Percentiles rank a stretch among this genome's conserved stretches.
Evolutionary conservation across 192 early-diverging fungal species (phyloP).

Genomic region (Dimargaris verticillata): DNA sequence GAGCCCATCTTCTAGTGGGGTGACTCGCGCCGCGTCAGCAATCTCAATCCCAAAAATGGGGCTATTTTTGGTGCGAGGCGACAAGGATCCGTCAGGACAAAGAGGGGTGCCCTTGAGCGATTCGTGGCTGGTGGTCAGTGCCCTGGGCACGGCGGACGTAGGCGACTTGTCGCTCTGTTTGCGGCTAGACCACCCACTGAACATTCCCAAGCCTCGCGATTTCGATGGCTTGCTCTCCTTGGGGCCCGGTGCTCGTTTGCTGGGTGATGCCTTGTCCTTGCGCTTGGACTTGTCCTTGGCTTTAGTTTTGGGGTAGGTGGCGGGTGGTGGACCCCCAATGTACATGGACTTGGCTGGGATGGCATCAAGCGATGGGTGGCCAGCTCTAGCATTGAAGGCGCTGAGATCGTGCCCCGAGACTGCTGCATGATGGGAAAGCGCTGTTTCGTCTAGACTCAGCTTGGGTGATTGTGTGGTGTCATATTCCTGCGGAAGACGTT

Average conservation of each 20-base stretch:
- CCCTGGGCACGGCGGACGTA: not conserved
- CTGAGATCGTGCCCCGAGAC: no score
- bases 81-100: no score
- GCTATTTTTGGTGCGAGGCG: not conserved
- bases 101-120: constrained; percentile 5
- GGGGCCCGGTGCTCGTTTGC: no score
- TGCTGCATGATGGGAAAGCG: not conserved
- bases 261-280: constrained; percentile 1
- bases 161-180: not conserved
- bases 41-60: constrained; percentile 8
- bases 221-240: not conserved
- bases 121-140: constrained; percentile 1
- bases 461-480: constrained; percentile 4
- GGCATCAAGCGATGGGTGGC: no score
- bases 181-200: constrained; percentile 3
- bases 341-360: no score
- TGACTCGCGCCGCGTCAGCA: not conserved
- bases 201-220: constrained; percentile 6
- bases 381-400: no score
- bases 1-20: constrained; percentile 3
- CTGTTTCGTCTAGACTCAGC: constrained; percentile 1
- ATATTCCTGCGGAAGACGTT: not conserved
- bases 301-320: not conserved
- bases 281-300: not conserved
- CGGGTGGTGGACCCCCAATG: no score